These are phyloP conservation scores for Atkinsonella hypoxylon DNA, from an alignment of 2,329 filamentous ascomycete species.

Conservation along the genomic window DNA sequence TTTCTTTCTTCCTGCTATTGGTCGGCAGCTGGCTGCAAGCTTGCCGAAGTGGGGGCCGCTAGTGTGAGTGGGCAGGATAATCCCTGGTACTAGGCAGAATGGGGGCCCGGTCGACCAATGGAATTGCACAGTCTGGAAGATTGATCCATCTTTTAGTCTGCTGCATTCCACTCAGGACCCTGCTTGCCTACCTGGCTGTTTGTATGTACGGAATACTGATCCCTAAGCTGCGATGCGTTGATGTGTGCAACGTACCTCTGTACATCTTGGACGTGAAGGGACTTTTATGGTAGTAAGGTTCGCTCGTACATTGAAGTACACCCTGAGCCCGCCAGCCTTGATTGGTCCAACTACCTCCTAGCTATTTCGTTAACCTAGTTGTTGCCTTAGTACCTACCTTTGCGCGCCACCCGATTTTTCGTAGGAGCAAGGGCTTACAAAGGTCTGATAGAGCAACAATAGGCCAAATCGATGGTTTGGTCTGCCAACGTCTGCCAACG, in stretches of 20 bases:
- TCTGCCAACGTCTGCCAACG: too few species aligned
- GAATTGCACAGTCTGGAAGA: not conserved
- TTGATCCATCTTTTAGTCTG: not conserved
- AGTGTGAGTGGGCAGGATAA: conserved; percentile 18
- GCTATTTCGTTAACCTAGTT: too few species aligned
- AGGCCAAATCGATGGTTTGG: too few species aligned
- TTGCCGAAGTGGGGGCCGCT: conserved; percentile 23
- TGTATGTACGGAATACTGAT: not conserved
- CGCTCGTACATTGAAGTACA: too few species aligned
- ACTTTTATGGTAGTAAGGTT: too few species aligned
- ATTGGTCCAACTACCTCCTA: too few species aligned
- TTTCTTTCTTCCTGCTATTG: conserved; percentile 26
- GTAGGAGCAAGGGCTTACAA: too few species aligned
- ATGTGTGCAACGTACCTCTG: too few species aligned
- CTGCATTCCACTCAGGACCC: conserved; percentile 7
- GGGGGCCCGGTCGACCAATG: conserved; percentile 7
- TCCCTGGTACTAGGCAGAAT: conserved; percentile 8
- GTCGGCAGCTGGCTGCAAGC: conserved; percentile 20
- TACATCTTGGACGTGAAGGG: not conserved
- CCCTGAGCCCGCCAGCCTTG: too few species aligned
- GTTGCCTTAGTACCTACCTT: too few species aligned
- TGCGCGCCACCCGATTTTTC: too few species aligned
- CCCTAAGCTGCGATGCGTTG: not conserved
- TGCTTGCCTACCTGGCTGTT: not conserved
- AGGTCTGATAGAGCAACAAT: not conserved